Percentiles rank a stretch among this genome's conserved stretches.
Conservation (phyloP, 2,329 filamentous ascomycete genomes). For the Penicillium decumbens region DNA sequence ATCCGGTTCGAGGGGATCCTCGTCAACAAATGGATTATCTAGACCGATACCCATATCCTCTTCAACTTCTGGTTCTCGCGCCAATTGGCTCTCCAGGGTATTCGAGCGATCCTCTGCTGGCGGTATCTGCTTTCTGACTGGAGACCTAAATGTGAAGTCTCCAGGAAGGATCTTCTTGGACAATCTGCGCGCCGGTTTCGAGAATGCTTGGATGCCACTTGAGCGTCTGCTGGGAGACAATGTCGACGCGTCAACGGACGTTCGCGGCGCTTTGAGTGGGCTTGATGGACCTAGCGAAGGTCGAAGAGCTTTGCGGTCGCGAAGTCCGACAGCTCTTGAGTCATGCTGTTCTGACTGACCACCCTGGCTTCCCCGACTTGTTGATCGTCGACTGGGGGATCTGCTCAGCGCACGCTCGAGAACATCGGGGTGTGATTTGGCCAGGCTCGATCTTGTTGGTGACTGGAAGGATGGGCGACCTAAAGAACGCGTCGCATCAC, state of each 20-base stretch:
- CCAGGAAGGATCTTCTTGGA: conserved; percentile 32
- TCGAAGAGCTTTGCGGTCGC: conserved; percentile 36
- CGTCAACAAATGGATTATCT: conserved; percentile 21
- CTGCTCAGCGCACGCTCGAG: conserved; percentile 46
- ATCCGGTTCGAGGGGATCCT: conserved; percentile 55
- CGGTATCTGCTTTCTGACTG: conserved; percentile 14
- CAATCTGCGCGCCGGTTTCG: conserved; percentile 34
- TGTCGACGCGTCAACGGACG: conserved; percentile 11
- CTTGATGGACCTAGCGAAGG: conserved; percentile 33
- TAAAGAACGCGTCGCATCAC: conserved; percentile 27
- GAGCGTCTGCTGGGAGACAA: conserved; percentile 27
- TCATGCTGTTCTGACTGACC: conserved; percentile 14
- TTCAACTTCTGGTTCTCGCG: conserved; percentile 23
- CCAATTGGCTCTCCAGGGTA: conserved; percentile 33
- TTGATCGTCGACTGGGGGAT: conserved; percentile 32
- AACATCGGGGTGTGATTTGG: conserved; percentile 58
- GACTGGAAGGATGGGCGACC: conserved; percentile 59
- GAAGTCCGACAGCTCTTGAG: conserved; percentile 27
- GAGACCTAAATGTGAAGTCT: conserved; percentile 30
- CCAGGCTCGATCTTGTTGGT: conserved; percentile 61
- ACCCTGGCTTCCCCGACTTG: conserved; percentile 15
- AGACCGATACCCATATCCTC: conserved; percentile 16
- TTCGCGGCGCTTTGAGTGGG: conserved; percentile 18
- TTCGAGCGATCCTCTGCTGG: conserved; percentile 11
- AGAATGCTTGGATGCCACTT: conserved; percentile 34